These are phyloP conservation scores for Magnolia kwangsiensis DNA, from an alignment of 164 flowering plant species.

Conservation along the genomic window DNA sequence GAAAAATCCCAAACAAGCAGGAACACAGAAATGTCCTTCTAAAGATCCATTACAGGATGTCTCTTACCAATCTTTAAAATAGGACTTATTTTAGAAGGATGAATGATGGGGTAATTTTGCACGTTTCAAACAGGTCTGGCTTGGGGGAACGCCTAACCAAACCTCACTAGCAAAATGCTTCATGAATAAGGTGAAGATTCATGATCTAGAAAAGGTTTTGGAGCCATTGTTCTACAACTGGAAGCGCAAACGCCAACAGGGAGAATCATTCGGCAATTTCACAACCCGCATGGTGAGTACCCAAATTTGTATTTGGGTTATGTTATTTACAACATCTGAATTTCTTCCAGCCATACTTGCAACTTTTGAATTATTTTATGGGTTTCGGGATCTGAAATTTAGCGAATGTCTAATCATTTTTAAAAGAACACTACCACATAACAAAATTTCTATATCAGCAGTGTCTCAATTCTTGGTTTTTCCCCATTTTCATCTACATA, in stretches of 20 bases:
- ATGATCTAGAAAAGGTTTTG: slow-evolving; percentile 88
- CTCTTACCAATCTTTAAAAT: neutral
- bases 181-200: slow-evolving; percentile 88
- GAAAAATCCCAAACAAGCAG: slow-evolving; percentile 49
- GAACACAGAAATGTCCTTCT: neutral
- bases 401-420: too few species aligned
- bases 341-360: too few species aligned
- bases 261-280: slow-evolving; percentile 94
- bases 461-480: too few species aligned
- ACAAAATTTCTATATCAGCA: too few species aligned
- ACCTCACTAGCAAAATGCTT: slow-evolving; percentile 61
- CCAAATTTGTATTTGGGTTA: neutral
- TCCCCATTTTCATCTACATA: too few species aligned
- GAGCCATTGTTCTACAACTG: slow-evolving; percentile 86
- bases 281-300: slow-evolving; percentile 71
- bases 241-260: slow-evolving; percentile 54
- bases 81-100: neutral
- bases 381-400: too few species aligned
- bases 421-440: too few species aligned
- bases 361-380: too few species aligned
- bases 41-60: neutral
- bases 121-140: slow-evolving; percentile 67
- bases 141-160: slow-evolving; percentile 92
- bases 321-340: too few species aligned
- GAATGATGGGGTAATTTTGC: neutral